Conservation (phyloP, 108 stramenopile species). For the Chaetoceros muelleri region DNA sequence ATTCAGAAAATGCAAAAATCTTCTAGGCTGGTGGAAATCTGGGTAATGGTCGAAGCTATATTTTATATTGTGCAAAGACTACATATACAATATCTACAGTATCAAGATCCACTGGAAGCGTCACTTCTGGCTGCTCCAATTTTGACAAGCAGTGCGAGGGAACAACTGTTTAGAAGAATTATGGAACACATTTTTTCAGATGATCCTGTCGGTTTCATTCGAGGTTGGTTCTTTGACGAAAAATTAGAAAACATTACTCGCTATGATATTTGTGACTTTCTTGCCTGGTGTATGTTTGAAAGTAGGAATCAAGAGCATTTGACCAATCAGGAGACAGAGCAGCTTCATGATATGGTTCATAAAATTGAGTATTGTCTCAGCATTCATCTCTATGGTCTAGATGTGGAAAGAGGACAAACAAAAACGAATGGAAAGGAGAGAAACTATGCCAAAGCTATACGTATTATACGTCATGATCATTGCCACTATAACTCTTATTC, state of each 20-base stretch:
- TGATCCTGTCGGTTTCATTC: constrained; percentile 38
- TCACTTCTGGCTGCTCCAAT: constrained; percentile 63
- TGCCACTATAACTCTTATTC: background rate
- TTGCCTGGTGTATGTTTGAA: constrained; percentile 78
- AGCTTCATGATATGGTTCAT: constrained; percentile 55
- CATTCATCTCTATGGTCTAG: constrained; percentile 46
- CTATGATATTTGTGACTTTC: constrained; percentile 76
- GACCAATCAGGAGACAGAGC: constrained; percentile 51
- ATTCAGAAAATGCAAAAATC: constrained; percentile 31
- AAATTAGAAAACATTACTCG: constrained; percentile 55
- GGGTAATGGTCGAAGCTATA: constrained; percentile 72
- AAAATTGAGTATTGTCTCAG: constrained; percentile 60
- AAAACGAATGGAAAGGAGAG: constrained; percentile 9
- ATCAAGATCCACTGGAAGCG: constrained; percentile 63
- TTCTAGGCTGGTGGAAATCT: constrained; percentile 47
- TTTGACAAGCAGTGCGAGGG: constrained; percentile 47
- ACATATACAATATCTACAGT: constrained; percentile 55
- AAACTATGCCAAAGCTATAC: constrained; percentile 5
- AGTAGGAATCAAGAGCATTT: constrained; percentile 84
- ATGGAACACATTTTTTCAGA: constrained; percentile 35
- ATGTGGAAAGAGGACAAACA: constrained; percentile 5
- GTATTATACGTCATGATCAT: constrained; percentile 1
- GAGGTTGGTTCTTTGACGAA: constrained; percentile 81
- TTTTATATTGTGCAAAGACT: constrained; percentile 57
- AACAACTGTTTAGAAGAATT: constrained; percentile 56